These are phyloP conservation scores for Gossypium aridum DNA, from an alignment of 441 rosid species.

Conservation along the genomic window DNA sequence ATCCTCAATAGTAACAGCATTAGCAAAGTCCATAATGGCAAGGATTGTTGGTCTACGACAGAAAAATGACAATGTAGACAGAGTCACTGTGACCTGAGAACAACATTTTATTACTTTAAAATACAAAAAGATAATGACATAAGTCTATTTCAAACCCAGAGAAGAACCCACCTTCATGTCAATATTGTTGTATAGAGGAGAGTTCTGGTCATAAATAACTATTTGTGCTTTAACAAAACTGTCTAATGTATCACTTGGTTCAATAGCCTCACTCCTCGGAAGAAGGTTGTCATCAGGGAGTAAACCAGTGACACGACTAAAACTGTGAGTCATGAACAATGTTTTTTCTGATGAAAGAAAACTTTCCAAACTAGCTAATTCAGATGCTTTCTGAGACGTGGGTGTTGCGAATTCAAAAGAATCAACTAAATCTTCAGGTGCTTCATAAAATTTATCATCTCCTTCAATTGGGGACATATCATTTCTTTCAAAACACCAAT, in stretches of 20 bases:
- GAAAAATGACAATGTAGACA: conserved; percentile 88
- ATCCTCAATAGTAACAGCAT: conserved; percentile 66
- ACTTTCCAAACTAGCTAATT: conserved; percentile 20
- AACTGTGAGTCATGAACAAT: conserved; percentile 85
- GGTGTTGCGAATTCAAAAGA: conserved; percentile 32
- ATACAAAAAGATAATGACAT: no score
- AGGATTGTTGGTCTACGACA: conserved; percentile 95
- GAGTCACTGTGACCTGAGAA: conserved; percentile 70
- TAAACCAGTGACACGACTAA: conserved; percentile 65
- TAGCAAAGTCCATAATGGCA: conserved; percentile 89
- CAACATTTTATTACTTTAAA: not conserved
- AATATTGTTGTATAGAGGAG: conserved; percentile 59
- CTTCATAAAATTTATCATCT: conserved; percentile 92
- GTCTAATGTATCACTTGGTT: conserved; percentile 46
- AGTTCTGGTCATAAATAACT: conserved; percentile 67
- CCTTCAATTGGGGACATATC: conserved; percentile 62
- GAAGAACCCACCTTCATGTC: conserved; percentile 65
- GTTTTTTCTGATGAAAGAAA: conserved; percentile 21
- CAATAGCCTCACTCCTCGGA: conserved; percentile 32
- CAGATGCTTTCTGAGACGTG: conserved; percentile 21
- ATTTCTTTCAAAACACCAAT: no score
- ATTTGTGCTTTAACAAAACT: conserved; percentile 98
- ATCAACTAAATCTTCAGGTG: conserved; percentile 76
- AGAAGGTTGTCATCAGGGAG: conserved; percentile 54
- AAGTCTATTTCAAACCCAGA: conserved; percentile 7